Base-by-base conservation (phyloP, 208 protist species). In the Acanthamoeba healyi region DNA sequence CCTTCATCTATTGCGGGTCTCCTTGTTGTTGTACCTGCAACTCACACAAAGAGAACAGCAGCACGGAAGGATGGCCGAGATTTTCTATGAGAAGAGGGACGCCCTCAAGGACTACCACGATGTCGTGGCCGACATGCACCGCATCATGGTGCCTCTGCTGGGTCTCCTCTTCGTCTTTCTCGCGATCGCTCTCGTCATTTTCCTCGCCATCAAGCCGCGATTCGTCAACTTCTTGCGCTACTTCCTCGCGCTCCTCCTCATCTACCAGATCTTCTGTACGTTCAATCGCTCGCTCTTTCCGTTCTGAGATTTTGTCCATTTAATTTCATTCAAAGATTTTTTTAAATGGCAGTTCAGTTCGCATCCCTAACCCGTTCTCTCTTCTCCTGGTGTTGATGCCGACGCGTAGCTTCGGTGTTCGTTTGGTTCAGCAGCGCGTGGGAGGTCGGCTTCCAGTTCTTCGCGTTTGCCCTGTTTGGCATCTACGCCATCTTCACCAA, bases 131-230 rank as follows among this genome's bases (percentile, higher is more conserved):
- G 72, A 82, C 72, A 82, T 82, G 72, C n/a, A 26, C 72, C 72
- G 72, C 72, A 82, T 82, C 29, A 82, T 82, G 72, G 72, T 82
- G n/a, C 72, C 72, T 32, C 42, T 82, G 5, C n/a, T 82, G 72
- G 72, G 72, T 26, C 26, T 82, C 17, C 6, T 82, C 6, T 54
- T 51, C 38, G 6, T 32, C 72, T 26, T 82, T 32, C 24, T 51
- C 10, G 34, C 42, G 22, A 42, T 82, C 14, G 36, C 38, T 5
- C 24, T 82, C 26, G 72, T 82, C 9, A 24, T 82, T 15, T 51
- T 82, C 42, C 72, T 82, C 36, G 6, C 38, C 72, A 54, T 82
- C 72, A 82, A 82, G 72, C 72, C 72, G 17, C 61, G 61, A 70
- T 70, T 70, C 61, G n/a, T 70, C 61, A 36, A 7, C 14, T 29